Conservation (phyloP, 2,329 filamentous ascomycete genomes). For the Aspergillus nomiae region DNA sequence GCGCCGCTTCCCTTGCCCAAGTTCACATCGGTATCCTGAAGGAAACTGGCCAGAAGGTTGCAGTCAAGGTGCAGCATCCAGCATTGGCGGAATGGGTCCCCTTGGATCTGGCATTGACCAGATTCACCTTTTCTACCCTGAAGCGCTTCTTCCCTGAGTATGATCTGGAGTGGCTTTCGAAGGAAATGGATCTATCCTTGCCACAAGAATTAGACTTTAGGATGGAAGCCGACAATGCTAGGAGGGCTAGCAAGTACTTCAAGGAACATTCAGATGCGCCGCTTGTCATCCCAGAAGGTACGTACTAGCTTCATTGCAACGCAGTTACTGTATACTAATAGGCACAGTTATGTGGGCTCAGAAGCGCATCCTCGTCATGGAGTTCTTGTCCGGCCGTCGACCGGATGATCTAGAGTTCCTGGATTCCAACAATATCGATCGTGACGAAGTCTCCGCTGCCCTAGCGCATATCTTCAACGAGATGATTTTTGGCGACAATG, state of each 20-base stretch:
- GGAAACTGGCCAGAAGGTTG: slow-evolving; percentile 80
- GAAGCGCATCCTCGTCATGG: slow-evolving; percentile 91
- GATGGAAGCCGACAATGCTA: slow-evolving; percentile 82
- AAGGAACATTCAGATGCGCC: slow-evolving; percentile 71
- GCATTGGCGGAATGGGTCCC: slow-evolving; percentile 85
- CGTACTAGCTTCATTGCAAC: neutral
- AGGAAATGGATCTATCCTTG: slow-evolving; percentile 87
- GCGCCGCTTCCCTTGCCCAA: slow-evolving; percentile 90
- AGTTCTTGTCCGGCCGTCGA: slow-evolving; percentile 81
- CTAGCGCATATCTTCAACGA: slow-evolving; percentile 95
- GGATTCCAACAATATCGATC: slow-evolving; percentile 82
- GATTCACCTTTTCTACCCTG: slow-evolving; percentile 84
- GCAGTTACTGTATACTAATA: slow-evolving; percentile 17
- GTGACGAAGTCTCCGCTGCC: slow-evolving; percentile 91
- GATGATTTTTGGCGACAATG: slow-evolving; percentile 93
- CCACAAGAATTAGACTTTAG: slow-evolving; percentile 91
- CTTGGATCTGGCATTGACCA: slow-evolving; percentile 81
- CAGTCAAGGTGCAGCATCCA: slow-evolving; percentile 96
- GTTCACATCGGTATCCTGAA: slow-evolving; percentile 86
- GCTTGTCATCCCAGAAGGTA: slow-evolving; percentile 75
- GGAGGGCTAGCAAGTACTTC: slow-evolving; percentile 79
- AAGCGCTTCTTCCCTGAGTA: slow-evolving; percentile 97
- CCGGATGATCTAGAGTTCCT: slow-evolving; percentile 88
- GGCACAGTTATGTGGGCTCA: slow-evolving; percentile 77
- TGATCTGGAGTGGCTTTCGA: slow-evolving; percentile 91